Conservation (phyloP, 2,329 filamentous ascomycete species). For the Phialophora macrospora region DNA sequence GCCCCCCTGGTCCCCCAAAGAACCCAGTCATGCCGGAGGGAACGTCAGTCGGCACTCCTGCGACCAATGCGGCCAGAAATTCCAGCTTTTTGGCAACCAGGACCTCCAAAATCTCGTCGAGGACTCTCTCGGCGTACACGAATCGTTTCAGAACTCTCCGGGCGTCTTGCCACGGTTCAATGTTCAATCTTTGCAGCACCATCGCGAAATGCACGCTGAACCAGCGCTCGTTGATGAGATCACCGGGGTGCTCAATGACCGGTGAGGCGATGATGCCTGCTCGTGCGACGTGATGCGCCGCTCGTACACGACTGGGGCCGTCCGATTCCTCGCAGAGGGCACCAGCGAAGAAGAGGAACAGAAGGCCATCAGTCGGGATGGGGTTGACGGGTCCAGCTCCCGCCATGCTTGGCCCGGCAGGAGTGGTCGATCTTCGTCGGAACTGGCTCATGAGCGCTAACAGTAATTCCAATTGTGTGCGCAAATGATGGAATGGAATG, state of each 20-base stretch:
- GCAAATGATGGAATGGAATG: constrained; percentile 21
- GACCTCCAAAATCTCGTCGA: constrained; percentile 16
- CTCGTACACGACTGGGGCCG: constrained; percentile 3
- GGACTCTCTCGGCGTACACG: constrained; percentile 14
- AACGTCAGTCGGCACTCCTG: constrained; percentile 1
- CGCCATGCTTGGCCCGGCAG: neutral
- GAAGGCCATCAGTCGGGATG: constrained; percentile 20
- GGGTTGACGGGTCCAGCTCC: constrained; percentile 6
- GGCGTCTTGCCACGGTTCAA: constrained; percentile 20
- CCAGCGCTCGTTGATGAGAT: constrained; percentile 25
- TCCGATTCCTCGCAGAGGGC: constrained; percentile 24
- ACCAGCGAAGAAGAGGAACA: constrained; percentile 25
- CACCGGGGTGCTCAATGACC: constrained; percentile 4
- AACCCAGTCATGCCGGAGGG: neutral
- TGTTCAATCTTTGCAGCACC: constrained; percentile 16
- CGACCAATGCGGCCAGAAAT: constrained; percentile 15
- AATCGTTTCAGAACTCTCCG: constrained; percentile 19
- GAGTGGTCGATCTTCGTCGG: constrained; percentile 3
- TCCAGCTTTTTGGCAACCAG: constrained; percentile 19
- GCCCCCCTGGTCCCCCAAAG: neutral
- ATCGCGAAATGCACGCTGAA: constrained; percentile 29
- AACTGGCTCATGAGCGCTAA: constrained; percentile 24
- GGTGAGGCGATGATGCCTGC: constrained; percentile 16
- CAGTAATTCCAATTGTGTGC: constrained; percentile 16
- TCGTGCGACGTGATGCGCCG: constrained; percentile 3